Conservation (phyloP, 78 protist genomes). For the Dictyostelium purpureum region DNA sequence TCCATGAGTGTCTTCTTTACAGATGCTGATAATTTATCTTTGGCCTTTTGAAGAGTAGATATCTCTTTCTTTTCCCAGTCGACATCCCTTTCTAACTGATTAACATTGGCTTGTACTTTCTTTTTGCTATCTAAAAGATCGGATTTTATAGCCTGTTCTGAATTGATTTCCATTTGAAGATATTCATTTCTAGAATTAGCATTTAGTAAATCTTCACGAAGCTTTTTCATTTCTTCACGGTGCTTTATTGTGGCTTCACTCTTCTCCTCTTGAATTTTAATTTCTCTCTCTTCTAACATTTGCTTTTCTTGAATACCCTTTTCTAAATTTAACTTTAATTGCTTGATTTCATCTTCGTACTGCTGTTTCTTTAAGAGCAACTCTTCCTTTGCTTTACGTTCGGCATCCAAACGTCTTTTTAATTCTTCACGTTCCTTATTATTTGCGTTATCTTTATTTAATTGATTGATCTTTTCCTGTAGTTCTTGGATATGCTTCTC, state of each 20-base stretch:
- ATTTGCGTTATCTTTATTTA: neutral
- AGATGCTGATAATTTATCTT: slow-evolving; percentile 20
- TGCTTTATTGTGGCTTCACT: neutral
- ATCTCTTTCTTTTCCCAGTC: slow-evolving; percentile 35
- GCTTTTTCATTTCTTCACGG: slow-evolving; percentile 49
- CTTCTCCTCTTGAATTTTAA: slow-evolving; percentile 30
- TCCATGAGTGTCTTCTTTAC: slow-evolving; percentile 43
- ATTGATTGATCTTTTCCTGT: slow-evolving; percentile 21
- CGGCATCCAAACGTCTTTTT: slow-evolving; percentile 21
- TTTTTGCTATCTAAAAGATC: slow-evolving; percentile 7
- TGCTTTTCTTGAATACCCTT: slow-evolving; percentile 26
- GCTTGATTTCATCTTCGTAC: slow-evolving; percentile 39
- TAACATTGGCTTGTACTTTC: neutral
- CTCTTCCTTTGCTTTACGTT: slow-evolving; percentile 57
- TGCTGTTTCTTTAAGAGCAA: slow-evolving; percentile 31
- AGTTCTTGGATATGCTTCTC: slow-evolving; percentile 57
- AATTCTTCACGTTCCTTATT: slow-evolving; percentile 42
- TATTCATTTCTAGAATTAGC: slow-evolving; percentile 12
- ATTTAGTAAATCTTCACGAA: slow-evolving; percentile 43
- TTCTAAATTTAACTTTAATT: slow-evolving; percentile 11
- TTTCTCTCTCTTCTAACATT: neutral
- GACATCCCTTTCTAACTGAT: slow-evolving; percentile 2
- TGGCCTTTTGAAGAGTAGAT: slow-evolving; percentile 21
- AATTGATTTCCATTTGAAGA: slow-evolving; percentile 4
- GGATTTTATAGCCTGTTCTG: neutral